These are phyloP conservation scores for Coleophoma cylindrospora DNA, from an alignment of 2,329 filamentous ascomycete genomes.

Conservation along the genomic window DNA sequence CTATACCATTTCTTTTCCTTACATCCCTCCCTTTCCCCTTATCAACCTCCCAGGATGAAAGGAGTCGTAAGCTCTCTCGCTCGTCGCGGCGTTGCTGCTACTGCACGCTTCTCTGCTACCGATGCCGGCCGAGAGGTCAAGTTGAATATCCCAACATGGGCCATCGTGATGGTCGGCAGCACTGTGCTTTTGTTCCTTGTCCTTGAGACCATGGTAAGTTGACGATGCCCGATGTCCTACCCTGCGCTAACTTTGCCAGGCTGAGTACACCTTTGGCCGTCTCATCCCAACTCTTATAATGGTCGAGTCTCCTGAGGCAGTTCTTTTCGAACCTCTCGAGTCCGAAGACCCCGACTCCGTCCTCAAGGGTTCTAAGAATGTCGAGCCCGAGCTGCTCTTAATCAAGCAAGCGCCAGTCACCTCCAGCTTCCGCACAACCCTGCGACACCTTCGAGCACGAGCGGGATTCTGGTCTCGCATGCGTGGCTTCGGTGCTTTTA, in stretches of 20 bases:
- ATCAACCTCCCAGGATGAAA: slow-evolving; percentile 2
- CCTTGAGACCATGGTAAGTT: slow-evolving; percentile 11
- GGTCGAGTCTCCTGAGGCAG: slow-evolving; percentile 52
- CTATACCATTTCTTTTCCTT: no score
- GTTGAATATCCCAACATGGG: slow-evolving; percentile 18
- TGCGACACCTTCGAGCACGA: slow-evolving; percentile 55
- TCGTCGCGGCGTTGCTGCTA: not conserved
- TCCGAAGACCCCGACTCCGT: slow-evolving; percentile 26
- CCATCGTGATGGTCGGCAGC: slow-evolving; percentile 8
- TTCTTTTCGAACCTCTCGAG: slow-evolving; percentile 39
- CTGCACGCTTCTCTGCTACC: not conserved
- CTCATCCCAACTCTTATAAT: slow-evolving; percentile 58
- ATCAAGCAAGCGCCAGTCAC: slow-evolving; percentile 55
- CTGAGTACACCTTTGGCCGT: slow-evolving; percentile 53
- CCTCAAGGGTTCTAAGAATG: slow-evolving; percentile 21
- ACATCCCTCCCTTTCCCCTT: no score
- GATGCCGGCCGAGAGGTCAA: not conserved
- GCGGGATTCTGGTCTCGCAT: slow-evolving; percentile 63
- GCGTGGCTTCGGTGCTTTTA: slow-evolving; percentile 56
- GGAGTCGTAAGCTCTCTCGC: not conserved
- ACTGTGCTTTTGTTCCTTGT: slow-evolving; percentile 6
- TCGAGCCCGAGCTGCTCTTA: slow-evolving; percentile 35
- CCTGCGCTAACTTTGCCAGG: slow-evolving; percentile 24
- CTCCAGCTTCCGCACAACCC: slow-evolving; percentile 49
- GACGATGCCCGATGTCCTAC: not conserved